Evolutionary conservation across 805 yeast species (phyloP).

Genomic region (Nakazawaea populi): DNA sequence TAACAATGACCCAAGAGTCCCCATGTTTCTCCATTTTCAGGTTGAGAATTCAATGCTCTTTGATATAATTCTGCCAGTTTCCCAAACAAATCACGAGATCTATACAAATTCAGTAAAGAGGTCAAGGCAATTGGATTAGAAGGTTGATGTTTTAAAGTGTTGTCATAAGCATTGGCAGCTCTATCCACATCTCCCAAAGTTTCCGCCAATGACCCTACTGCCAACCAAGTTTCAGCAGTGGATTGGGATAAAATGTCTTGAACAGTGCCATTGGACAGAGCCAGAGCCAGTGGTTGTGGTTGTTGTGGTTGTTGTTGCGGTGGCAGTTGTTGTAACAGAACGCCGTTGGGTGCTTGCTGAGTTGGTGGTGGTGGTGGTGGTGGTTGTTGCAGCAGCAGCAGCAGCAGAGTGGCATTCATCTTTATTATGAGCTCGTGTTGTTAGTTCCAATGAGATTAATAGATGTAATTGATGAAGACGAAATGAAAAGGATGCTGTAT

Average conservation of each 20-base stretch:
- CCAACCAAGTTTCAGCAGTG: constrained; percentile 82
- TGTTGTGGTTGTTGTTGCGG: not conserved
- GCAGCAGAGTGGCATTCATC: constrained; percentile 1
- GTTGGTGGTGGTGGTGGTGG: not conserved
- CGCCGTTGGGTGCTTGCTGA: not conserved
- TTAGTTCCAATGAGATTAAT: not conserved
- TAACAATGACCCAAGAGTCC: constrained; percentile 95
- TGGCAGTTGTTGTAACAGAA: constrained; percentile 3
- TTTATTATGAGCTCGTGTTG: not conserved
- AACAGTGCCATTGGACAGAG: not conserved
- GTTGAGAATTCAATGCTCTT: constrained; percentile 72
- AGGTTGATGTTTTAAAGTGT: constrained; percentile 81
- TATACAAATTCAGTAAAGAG: constrained; percentile 80
- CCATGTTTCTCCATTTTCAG: constrained; percentile 95
- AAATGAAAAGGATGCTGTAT: not conserved
- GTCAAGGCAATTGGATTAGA: constrained; percentile 81
- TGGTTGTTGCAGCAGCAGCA: not conserved
- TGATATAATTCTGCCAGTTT: constrained; percentile 94
- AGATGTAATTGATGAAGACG: not conserved
- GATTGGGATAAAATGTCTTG: constrained; percentile 31
- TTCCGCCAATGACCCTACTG: constrained; percentile 87
- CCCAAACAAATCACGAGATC: constrained; percentile 84
- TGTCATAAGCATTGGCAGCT: constrained; percentile 84
- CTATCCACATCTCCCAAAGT: constrained; percentile 81
- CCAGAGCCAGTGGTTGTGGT: not conserved